Percentiles rank a stretch among this genome's conserved stretches.
Evolutionary conservation across 2,329 filamentous ascomycete genomes (phyloP).

Genomic region (Shiraia bambusicola): DNA sequence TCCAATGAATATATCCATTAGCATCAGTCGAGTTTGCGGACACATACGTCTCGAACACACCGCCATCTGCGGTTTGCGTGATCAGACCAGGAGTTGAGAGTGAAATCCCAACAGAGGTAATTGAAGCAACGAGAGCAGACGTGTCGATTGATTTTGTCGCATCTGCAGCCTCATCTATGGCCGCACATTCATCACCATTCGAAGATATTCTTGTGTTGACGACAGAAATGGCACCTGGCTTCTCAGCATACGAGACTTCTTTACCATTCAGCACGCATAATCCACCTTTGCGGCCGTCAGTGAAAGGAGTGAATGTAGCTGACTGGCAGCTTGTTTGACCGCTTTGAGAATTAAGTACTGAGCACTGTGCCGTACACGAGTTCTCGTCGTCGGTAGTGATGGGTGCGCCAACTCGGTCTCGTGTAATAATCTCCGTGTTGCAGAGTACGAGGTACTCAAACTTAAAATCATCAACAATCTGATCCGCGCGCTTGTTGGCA

Average conservation of each 20-base stretch:
- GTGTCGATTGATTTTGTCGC: slow-evolving; percentile 17
- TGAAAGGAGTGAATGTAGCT: slow-evolving; percentile 23
- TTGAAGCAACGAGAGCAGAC: slow-evolving; percentile 23
- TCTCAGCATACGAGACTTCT: slow-evolving; percentile 10
- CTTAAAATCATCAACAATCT: slow-evolving; percentile 25
- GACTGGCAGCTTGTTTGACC: slow-evolving; percentile 25
- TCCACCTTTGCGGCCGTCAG: slow-evolving; percentile 18
- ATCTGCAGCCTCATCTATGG: slow-evolving; percentile 5
- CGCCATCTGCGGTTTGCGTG: slow-evolving; percentile 21
- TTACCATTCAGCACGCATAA: slow-evolving; percentile 22
- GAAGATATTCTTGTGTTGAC: slow-evolving; percentile 25
- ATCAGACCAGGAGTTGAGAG: slow-evolving; percentile 27
- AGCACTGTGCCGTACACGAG: slow-evolving; percentile 33
- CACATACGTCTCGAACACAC: slow-evolving; percentile 22
- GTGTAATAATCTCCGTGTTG: slow-evolving; percentile 23
- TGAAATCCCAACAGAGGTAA: slow-evolving; percentile 19
- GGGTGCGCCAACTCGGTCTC: slow-evolving; percentile 18
- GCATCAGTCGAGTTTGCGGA: slow-evolving; percentile 25
- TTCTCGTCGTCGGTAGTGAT: slow-evolving; percentile 22
- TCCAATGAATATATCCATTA: slow-evolving; percentile 23
- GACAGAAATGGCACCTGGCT: slow-evolving; percentile 21
- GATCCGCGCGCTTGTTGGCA: slow-evolving; percentile 19
- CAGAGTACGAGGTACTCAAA: slow-evolving; percentile 34
- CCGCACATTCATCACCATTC: slow-evolving; percentile 23
- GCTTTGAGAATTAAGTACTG: slow-evolving; percentile 25